phyloP scores from a whole-genome alignment of 352 stramenopile genomes.

The Globisporangium emineosum region DNA sequence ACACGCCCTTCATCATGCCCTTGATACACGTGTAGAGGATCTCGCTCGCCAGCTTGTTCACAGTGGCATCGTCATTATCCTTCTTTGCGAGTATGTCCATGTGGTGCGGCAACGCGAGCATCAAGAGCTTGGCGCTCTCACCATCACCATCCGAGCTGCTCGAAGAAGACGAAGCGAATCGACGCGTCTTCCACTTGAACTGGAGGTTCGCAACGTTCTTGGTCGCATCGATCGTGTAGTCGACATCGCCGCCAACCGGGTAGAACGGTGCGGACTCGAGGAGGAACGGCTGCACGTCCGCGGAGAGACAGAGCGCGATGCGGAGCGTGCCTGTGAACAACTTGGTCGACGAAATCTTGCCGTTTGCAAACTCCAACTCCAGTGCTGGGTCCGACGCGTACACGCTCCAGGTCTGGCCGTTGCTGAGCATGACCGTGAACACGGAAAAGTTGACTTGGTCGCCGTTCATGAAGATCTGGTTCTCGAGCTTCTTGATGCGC shows the following conservation, averaged over 20 bases:
- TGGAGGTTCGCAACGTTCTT: conserved; percentile 32
- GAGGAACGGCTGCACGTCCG: conserved; percentile 38
- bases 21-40: conserved; percentile 71
- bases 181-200: conserved; percentile 63
- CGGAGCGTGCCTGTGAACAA: conserved; percentile 57
- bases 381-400: conserved; percentile 53
- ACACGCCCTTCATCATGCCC: conserved; percentile 66
- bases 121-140: conserved; percentile 42
- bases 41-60: conserved; percentile 36
- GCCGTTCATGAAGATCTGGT: conserved; percentile 42
- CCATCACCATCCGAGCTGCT: conserved; percentile 12
- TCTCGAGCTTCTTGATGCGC: conserved; percentile 45
- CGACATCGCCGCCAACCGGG: conserved; percentile 46
- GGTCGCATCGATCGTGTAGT: conserved; percentile 34
- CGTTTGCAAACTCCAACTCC: conserved; percentile 30
- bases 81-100: conserved; percentile 42
- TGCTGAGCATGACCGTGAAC: conserved; percentile 52
- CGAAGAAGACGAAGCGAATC: conserved; percentile 29
- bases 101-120: conserved; percentile 77
- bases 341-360: conserved; percentile 28
- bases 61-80: background rate
- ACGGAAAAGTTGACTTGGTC: conserved; percentile 39
- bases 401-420: conserved; percentile 63
- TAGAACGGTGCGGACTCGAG: conserved; percentile 61
- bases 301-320: conserved; percentile 42